phyloP scores from a whole-genome alignment of 1,284 basidiomycete species.

The Ceratobasidium sp. region DNA sequence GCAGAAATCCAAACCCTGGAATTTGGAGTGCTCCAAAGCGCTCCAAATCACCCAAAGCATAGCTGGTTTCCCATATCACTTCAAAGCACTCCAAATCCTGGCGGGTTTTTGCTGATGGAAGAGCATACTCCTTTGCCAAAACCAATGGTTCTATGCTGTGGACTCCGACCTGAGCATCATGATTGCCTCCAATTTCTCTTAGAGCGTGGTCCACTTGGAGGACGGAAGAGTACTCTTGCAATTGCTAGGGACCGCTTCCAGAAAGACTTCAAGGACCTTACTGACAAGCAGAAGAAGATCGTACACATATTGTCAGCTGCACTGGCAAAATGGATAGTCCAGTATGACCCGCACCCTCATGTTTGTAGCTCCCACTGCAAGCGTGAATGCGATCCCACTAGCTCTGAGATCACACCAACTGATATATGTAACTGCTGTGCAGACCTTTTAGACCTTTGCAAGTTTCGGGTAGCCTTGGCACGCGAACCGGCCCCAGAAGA shows the following conservation, averaged over 20 bases:
- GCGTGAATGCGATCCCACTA: background rate
- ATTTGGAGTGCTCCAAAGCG: too few species aligned
- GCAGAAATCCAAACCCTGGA: too few species aligned
- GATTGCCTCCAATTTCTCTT: background rate
- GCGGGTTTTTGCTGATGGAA: too few species aligned
- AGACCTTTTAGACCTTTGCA: background rate
- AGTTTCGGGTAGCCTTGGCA: background rate
- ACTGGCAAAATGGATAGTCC: background rate
- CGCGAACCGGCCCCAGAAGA: background rate
- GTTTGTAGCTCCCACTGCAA: background rate
- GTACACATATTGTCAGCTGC: background rate
- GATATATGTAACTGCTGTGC: background rate
- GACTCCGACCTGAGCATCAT: background rate
- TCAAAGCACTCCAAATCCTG: too few species aligned
- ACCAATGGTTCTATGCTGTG: background rate
- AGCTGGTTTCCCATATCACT: too few species aligned
- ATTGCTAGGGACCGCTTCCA: background rate
- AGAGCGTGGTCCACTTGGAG: background rate
- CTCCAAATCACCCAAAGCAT: too few species aligned
- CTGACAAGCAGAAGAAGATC: background rate
- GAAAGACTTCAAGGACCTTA: background rate
- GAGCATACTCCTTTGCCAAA: too few species aligned
- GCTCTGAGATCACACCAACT: background rate
- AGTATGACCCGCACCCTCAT: background rate
- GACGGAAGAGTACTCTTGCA: background rate